Percentiles rank a stretch among this genome's conserved stretches.
These are phyloP conservation scores for Lentinula sp. DNA, from an alignment of 768 basidiomycete species.

Conservation along the genomic window DNA sequence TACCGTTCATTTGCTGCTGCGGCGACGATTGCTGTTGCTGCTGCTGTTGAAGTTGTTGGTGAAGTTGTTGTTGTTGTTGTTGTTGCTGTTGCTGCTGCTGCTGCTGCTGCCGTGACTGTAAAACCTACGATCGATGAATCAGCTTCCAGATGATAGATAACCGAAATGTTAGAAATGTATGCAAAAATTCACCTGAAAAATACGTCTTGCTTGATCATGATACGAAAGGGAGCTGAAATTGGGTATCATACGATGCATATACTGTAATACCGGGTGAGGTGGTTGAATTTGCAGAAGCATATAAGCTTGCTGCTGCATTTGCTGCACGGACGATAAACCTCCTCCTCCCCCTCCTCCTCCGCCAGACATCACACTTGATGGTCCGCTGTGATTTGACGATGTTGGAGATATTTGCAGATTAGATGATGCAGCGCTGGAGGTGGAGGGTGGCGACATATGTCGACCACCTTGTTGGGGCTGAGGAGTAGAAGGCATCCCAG, in stretches of 20 bases:
- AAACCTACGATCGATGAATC: background rate
- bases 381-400: background rate
- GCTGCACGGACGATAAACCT: conserved; percentile 13
- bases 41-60: conserved; percentile 11
- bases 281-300: conserved; percentile 45
- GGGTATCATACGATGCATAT: conserved; percentile 45
- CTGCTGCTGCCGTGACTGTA: conserved; percentile 16
- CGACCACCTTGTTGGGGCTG: conserved; percentile 11
- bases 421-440: background rate
- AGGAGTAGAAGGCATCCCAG: background rate
- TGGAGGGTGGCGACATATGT: conserved; percentile 38
- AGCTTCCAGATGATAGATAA: background rate
- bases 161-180: background rate
- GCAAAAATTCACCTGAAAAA: conserved; percentile 45
- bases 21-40: conserved; percentile 17
- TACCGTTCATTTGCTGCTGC: conserved; percentile 9
- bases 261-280: conserved; percentile 51
- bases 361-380: background rate
- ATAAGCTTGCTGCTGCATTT: conserved; percentile 33
- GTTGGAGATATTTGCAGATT: background rate
- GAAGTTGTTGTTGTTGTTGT: conserved; percentile 7
- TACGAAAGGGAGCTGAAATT: conserved; percentile 29
- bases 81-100: conserved; percentile 20
- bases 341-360: conserved; percentile 8
- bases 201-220: conserved; percentile 54